phyloP scores from a whole-genome alignment of 2,329 filamentous ascomycete genomes.

The Bipolaris zeicola region DNA sequence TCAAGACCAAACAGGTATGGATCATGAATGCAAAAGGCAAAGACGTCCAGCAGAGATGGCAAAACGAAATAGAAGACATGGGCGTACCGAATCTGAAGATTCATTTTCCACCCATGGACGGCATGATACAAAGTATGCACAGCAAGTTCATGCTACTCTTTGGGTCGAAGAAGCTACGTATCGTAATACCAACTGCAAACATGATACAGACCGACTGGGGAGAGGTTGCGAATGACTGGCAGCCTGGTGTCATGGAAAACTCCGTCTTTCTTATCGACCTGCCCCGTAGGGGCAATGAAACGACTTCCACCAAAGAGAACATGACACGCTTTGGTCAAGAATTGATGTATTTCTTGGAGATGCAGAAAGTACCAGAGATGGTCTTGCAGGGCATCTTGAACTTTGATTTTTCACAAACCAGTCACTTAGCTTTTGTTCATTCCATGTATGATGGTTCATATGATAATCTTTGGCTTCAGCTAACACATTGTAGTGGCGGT shows the following conservation, averaged over 20 bases:
- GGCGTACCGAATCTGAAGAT: constrained; percentile 62
- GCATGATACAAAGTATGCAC: constrained; percentile 78
- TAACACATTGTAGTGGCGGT: constrained; percentile 39
- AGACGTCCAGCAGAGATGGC: constrained; percentile 32
- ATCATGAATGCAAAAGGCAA: constrained; percentile 62
- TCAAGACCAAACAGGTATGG: constrained; percentile 57
- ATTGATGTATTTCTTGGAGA: constrained; percentile 71
- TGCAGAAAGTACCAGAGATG: constrained; percentile 67
- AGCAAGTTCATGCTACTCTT: constrained; percentile 94
- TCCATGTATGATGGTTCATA: constrained; percentile 68
- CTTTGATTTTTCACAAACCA: constrained; percentile 82
- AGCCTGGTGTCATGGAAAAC: constrained; percentile 44
- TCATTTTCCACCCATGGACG: constrained; percentile 83
- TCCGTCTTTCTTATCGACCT: constrained; percentile 92
- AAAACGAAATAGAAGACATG: constrained; percentile 35
- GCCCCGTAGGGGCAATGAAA: constrained; percentile 59
- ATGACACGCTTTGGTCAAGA: constrained; percentile 69
- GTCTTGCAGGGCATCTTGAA: constrained; percentile 71
- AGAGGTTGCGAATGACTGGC: constrained; percentile 63
- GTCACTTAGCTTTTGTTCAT: constrained; percentile 78
- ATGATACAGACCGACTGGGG: constrained; percentile 89
- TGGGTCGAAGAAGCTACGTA: constrained; percentile 71
- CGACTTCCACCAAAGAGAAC: constrained; percentile 33
- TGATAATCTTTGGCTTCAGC: neutral
- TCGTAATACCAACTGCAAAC: constrained; percentile 89